These are phyloP conservation scores for Chaetoscypha palmicola DNA, from an alignment of 2,329 filamentous ascomycete genomes.

Conservation along the genomic window DNA sequence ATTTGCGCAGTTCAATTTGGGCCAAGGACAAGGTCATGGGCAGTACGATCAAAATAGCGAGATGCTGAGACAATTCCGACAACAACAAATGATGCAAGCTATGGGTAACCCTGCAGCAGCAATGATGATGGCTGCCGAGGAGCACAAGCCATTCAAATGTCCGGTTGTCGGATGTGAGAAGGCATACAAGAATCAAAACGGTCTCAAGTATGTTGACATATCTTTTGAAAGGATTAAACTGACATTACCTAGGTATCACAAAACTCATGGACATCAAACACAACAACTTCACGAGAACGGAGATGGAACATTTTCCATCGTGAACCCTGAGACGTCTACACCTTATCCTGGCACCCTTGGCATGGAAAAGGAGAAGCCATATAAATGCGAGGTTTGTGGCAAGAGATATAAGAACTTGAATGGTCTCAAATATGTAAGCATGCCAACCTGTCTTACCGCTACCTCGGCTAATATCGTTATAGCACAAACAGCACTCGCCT, in stretches of 20 bases:
- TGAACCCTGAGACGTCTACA: constrained; percentile 88
- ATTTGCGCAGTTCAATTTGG: constrained; percentile 65
- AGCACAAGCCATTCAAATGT: constrained; percentile 96
- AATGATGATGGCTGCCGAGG: constrained; percentile 64
- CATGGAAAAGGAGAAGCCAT: constrained; percentile 99
- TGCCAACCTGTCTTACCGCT: constrained; percentile 1
- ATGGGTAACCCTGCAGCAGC: constrained; percentile 35
- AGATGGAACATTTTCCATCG: constrained; percentile 95
- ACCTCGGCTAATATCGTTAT: constrained; percentile 31
- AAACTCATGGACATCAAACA: constrained; percentile 87
- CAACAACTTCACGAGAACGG: constrained; percentile 95
- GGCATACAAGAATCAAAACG: constrained; percentile 99
- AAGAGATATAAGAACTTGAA: constrained; percentile 99
- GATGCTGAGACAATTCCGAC: constrained; percentile 59
- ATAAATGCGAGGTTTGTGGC: constrained; percentile 92
- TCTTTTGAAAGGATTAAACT: constrained; percentile 1
- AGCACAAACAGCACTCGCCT: constrained; percentile 76
- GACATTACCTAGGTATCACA: constrained; percentile 49
- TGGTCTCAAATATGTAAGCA: constrained; percentile 82
- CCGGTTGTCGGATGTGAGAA: constrained; percentile 98
- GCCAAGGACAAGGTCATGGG: constrained; percentile 45
- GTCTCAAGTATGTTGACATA: constrained; percentile 65
- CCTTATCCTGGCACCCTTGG: constrained; percentile 93
- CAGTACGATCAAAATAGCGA: constrained; percentile 62
- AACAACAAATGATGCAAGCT: constrained; percentile 45